Percentiles rank a stretch among this genome's conserved stretches.
Conservation (phyloP, 2,329 filamentous ascomycete genomes). For the Fusarium sterilihyphosum region DNA sequence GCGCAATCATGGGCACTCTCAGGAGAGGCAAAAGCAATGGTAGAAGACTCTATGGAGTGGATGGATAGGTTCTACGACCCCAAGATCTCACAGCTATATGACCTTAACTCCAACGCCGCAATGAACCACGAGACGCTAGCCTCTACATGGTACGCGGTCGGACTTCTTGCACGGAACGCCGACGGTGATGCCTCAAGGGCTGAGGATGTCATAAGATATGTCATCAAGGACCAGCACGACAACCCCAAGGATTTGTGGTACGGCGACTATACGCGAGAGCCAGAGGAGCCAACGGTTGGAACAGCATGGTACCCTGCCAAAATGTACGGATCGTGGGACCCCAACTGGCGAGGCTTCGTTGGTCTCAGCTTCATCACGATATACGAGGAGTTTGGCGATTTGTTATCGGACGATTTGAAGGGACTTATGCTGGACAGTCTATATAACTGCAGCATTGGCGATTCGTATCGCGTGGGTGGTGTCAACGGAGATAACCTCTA, state of each 20-base stretch:
- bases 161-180: constrained; percentile 14
- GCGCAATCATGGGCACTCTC: not conserved
- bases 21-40: constrained; percentile 21
- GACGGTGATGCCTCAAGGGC: constrained; percentile 5
- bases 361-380: constrained; percentile 23
- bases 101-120: constrained; percentile 5
- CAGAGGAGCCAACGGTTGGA: constrained; percentile 17
- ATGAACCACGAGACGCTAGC: constrained; percentile 19
- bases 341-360: constrained; percentile 18
- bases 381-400: constrained; percentile 15
- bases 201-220: constrained; percentile 11
- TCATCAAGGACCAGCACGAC: constrained; percentile 15
- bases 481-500: constrained; percentile 69
- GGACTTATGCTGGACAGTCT: constrained; percentile 13
- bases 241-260: constrained; percentile 15
- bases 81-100: constrained; percentile 9
- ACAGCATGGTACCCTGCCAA: constrained; percentile 15
- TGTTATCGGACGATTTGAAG: not conserved
- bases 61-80: constrained; percentile 40
- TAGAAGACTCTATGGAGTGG: constrained; percentile 24
- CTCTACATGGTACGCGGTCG: constrained; percentile 21
- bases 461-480: constrained; percentile 58
- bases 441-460: constrained; percentile 11
- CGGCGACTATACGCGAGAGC: constrained; percentile 15
- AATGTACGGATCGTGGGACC: constrained; percentile 19